phyloP scores from a whole-genome alignment of 2,329 filamentous ascomycete species.

The Botrytis medusae region DNA sequence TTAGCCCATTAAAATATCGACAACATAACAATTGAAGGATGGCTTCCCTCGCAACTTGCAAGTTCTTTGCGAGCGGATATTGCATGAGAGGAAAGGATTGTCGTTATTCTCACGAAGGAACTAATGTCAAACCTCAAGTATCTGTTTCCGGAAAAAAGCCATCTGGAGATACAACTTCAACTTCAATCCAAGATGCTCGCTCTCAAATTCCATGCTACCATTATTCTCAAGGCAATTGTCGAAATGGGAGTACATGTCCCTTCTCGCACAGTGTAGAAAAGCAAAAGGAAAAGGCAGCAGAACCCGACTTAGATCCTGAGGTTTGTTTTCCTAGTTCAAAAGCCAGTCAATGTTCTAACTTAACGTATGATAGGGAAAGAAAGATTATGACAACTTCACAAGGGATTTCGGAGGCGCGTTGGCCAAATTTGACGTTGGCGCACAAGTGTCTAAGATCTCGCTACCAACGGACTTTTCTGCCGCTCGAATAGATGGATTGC shows the following conservation, averaged over 20 bases:
- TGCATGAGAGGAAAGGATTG: constrained; percentile 1
- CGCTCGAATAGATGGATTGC: constrained; percentile 31
- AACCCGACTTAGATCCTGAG: not conserved
- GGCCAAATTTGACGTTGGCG: constrained; percentile 31
- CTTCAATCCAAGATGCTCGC: not conserved
- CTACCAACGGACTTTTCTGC: constrained; percentile 35
- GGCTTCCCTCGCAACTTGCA: not conserved
- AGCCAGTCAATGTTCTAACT: not conserved
- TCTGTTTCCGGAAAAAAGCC: not conserved
- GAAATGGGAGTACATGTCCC: constrained; percentile 26
- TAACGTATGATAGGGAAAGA: constrained; percentile 24
- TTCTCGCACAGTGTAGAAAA: not conserved
- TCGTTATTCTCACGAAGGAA: constrained; percentile 3
- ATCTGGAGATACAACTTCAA: not conserved
- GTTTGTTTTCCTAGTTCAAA: not conserved
- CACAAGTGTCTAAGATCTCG: constrained; percentile 33
- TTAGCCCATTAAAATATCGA: not conserved
- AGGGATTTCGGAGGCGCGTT: constrained; percentile 32
- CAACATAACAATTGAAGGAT: not conserved
- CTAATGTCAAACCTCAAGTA: not conserved
- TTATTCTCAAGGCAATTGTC: constrained; percentile 28
- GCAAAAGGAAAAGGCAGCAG: constrained; percentile 24
- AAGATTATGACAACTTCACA: constrained; percentile 29
- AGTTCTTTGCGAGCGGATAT: not conserved
- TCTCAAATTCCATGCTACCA: constrained; percentile 24